These are phyloP conservation scores for Yarrowia porcina DNA, from an alignment of 805 yeast species.

Conservation along the genomic window DNA sequence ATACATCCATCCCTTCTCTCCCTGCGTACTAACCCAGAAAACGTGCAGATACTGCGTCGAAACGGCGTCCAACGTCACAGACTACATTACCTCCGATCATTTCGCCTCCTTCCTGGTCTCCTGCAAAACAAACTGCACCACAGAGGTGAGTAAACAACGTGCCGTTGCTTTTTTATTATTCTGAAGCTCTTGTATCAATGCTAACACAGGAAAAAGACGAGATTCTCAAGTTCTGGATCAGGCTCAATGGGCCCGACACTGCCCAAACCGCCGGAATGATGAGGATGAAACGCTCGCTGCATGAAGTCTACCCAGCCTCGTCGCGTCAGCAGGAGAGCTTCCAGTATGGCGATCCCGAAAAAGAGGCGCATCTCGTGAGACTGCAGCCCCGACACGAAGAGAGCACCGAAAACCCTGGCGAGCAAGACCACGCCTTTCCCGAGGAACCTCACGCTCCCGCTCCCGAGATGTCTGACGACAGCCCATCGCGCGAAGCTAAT, in stretches of 20 bases:
- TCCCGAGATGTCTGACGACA: too few species aligned
- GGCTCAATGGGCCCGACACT: neutral
- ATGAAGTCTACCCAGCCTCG: neutral
- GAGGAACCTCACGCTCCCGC: neutral
- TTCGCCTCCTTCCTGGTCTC: constrained; percentile 19
- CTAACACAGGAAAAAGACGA: constrained; percentile 23
- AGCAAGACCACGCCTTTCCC: neutral
- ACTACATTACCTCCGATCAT: constrained; percentile 5
- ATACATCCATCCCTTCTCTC: neutral
- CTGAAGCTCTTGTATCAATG: too few species aligned
- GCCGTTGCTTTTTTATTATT: too few species aligned
- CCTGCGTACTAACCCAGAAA: neutral
- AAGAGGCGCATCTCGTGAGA: neutral
- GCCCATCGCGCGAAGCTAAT: neutral
- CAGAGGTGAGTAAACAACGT: constrained; percentile 10
- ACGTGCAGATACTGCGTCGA: constrained; percentile 15
- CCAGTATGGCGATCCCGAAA: constrained; percentile 20
- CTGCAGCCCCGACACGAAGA: constrained; percentile 1
- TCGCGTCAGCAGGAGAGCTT: neutral
- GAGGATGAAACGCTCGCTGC: constrained; percentile 10
- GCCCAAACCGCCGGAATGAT: neutral
- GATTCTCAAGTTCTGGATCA: constrained; percentile 23
- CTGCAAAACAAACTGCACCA: constrained; percentile 9
- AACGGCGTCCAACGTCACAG: constrained; percentile 1
- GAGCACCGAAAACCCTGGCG: neutral